Conservation (phyloP, 768 basidiomycete genomes). For the Auricularia cornea region DNA sequence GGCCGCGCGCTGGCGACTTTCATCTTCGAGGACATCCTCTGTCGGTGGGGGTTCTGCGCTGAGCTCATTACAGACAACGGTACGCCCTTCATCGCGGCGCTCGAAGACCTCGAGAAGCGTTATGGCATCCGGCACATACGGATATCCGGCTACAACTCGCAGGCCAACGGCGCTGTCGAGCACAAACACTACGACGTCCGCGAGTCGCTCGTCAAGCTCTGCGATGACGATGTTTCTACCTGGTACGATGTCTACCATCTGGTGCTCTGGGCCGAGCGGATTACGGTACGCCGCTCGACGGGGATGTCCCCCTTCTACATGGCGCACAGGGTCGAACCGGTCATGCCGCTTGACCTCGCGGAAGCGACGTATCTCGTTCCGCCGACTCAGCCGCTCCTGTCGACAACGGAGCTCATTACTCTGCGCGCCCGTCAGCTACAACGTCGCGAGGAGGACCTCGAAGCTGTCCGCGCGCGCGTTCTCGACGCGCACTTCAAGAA, state of each 20-base stretch:
- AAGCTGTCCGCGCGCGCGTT: background rate
- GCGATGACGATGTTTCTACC: background rate
- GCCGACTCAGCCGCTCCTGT: background rate
- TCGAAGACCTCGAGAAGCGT: background rate
- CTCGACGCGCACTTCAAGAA: background rate
- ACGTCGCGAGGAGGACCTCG: conserved; percentile 6
- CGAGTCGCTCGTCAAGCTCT: conserved; percentile 7
- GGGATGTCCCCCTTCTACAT: conserved; percentile 11
- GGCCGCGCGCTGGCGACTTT: background rate
- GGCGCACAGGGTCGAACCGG: conserved; percentile 23
- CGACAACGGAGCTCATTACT: conserved; percentile 11
- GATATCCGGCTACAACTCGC: conserved; percentile 9
- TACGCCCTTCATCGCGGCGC: background rate
- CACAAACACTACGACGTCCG: conserved; percentile 1
- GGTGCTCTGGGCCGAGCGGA: conserved; percentile 6
- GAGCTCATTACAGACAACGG: conserved; percentile 9
- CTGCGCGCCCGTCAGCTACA: conserved; percentile 7
- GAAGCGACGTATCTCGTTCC: conserved; percentile 25
- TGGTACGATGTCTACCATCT: conserved; percentile 2
- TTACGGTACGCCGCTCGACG: background rate
- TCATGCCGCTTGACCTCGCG: conserved; percentile 23
- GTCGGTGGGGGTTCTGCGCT: conserved; percentile 7
- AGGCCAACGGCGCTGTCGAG: conserved; percentile 7
- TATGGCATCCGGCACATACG: conserved; percentile 3
- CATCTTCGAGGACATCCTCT: conserved; percentile 7